Conservation (phyloP, 106 monocot species). For the Allium cepa region DNA sequence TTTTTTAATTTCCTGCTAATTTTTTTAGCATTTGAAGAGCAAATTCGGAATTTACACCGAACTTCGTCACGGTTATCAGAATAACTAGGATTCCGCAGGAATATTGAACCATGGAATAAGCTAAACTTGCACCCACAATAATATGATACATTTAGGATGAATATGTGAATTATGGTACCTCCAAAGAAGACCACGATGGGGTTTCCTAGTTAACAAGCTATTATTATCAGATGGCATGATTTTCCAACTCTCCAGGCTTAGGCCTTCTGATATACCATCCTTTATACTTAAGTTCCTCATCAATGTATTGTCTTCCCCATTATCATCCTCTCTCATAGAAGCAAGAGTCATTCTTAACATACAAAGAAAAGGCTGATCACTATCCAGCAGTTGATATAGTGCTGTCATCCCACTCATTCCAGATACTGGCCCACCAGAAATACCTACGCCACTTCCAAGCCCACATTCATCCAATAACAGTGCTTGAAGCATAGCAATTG, state of each 20-base stretch:
- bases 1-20: too few species aligned
- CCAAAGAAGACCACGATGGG: slow-evolving; percentile 80
- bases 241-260: slow-evolving; percentile 26
- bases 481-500: slow-evolving; percentile 80
- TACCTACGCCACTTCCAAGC: slow-evolving; percentile 79
- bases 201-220: slow-evolving; percentile 49
- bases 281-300: slow-evolving; percentile 50
- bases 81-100: too few species aligned
- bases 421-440: slow-evolving; percentile 86
- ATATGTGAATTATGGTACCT: slow-evolving; percentile 35
- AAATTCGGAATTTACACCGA: too few species aligned
- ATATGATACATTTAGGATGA: too few species aligned
- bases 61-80: too few species aligned
- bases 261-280: slow-evolving; percentile 57
- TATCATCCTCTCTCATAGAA: slow-evolving; percentile 87
- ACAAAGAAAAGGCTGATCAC: slow-evolving; percentile 96
- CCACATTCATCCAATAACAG: slow-evolving; percentile 88
- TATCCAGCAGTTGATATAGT: slow-evolving; percentile 90
- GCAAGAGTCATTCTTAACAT: slow-evolving; percentile 91
- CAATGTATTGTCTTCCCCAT: slow-evolving; percentile 62
- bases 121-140: too few species aligned
- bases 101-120: too few species aligned
- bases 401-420: slow-evolving; percentile 85
- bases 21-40: too few species aligned
- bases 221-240: slow-evolving; percentile 37